Evolutionary conservation across 1,284 basidiomycete genomes (phyloP).

Genomic region (Microbotryum scabiosae): DNA sequence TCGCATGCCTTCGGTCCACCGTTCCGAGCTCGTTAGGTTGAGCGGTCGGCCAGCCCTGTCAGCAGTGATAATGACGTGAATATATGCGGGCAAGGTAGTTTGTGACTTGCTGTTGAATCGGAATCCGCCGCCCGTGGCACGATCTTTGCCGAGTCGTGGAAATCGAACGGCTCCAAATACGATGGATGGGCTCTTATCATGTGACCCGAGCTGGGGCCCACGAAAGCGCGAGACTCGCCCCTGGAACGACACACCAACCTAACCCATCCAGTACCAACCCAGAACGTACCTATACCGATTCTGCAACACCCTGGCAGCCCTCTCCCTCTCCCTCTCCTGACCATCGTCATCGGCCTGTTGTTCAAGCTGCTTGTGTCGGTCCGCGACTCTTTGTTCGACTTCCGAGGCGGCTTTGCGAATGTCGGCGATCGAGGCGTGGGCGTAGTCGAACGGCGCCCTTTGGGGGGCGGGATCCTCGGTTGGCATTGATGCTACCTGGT

Average conservation of each 20-base stretch:
- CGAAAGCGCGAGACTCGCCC: neutral
- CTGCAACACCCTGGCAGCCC: slow-evolving; percentile 23
- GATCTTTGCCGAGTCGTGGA: neutral
- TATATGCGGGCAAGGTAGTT: neutral
- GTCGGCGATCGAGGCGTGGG: slow-evolving; percentile 4
- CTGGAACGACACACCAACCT: neutral
- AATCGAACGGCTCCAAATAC: too few relatives aligned
- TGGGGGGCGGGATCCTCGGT: neutral
- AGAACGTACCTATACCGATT: slow-evolving; percentile 23
- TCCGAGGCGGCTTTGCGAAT: slow-evolving; percentile 11
- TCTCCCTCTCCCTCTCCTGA: neutral
- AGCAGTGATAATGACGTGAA: neutral
- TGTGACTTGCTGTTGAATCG: slow-evolving; percentile 1
- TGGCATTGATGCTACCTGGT: neutral
- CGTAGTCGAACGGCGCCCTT: slow-evolving; percentile 15
- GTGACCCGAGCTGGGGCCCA: too few relatives aligned
- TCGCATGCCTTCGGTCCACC: slow-evolving; percentile 32
- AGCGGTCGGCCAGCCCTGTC: slow-evolving; percentile 7
- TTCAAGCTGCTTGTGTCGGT: neutral
- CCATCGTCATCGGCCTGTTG: neutral
- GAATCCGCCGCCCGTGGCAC: neutral
- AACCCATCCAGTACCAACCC: neutral
- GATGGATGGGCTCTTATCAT: too few relatives aligned
- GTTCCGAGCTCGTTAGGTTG: slow-evolving; percentile 27
- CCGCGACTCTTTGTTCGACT: neutral